These are phyloP conservation scores for Penicillium maclennaniae DNA, from an alignment of 495 filamentous ascomycete species.

Conservation along the genomic window DNA sequence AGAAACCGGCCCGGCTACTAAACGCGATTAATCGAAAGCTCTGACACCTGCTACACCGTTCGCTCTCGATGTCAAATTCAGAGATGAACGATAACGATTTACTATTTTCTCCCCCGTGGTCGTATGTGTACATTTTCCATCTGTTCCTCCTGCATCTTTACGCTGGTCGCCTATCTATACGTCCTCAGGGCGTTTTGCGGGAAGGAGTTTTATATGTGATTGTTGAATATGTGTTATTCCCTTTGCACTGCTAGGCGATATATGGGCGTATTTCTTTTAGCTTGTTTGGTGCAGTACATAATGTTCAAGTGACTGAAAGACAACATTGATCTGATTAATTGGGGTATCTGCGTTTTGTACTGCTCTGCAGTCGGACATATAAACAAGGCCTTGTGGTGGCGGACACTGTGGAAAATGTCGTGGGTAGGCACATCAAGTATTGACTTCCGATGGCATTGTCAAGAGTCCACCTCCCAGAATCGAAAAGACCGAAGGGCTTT, in stretches of 20 bases:
- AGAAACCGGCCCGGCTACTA: slow-evolving; percentile 41
- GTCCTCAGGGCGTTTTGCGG: background rate
- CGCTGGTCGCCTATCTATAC: background rate
- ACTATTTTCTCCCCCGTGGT: background rate
- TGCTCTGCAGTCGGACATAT: background rate
- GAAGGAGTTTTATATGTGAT: background rate
- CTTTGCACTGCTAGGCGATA: background rate
- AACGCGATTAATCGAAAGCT: background rate
- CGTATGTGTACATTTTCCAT: background rate
- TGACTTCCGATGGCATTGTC: slow-evolving; percentile 1
- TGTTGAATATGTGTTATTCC: background rate
- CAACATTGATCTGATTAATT: background rate
- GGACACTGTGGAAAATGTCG: background rate
- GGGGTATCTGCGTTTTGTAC: background rate
- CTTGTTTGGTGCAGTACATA: background rate
- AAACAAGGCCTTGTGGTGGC: background rate
- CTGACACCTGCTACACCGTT: background rate
- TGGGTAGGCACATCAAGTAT: background rate
- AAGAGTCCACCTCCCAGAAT: background rate
- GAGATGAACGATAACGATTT: background rate
- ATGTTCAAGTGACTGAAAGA: background rate
- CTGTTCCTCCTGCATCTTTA: background rate
- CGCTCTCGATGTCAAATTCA: too few species aligned
- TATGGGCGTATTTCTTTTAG: background rate
- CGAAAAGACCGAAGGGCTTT: background rate